Evolutionary conservation across 192 early-diverging fungal species (phyloP).

Genomic region (Geosiphon pyriformis): DNA sequence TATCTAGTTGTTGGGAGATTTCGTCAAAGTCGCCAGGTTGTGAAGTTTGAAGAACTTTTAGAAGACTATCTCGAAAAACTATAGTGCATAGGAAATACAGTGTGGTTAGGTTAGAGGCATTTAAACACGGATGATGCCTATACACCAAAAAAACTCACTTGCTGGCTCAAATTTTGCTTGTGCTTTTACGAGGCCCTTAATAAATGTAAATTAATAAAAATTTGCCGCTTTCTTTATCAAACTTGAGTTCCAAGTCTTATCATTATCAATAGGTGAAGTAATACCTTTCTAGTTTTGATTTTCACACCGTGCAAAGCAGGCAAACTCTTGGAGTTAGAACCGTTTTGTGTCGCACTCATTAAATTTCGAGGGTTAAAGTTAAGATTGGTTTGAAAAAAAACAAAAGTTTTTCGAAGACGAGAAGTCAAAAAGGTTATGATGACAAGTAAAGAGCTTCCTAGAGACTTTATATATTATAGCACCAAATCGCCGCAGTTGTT

Average conservation of each 20-base stretch:
- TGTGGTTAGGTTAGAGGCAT: too few relatives aligned
- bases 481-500: too few relatives aligned
- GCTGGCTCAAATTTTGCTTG: constrained; percentile 60
- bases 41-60: constrained; percentile 41
- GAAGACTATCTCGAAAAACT: constrained; percentile 59
- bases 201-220: constrained; percentile 8
- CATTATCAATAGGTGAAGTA: too few relatives aligned
- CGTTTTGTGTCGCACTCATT: constrained; percentile 46
- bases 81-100: constrained; percentile 4
- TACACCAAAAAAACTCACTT: constrained; percentile 36
- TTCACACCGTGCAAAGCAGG: constrained; percentile 64
- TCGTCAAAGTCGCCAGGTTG: constrained; percentile 63
- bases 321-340: constrained; percentile 30
- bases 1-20: constrained; percentile 71
- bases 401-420: neutral
- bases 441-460: too few relatives aligned
- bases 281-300: constrained; percentile 66
- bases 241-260: too few relatives aligned
- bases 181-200: constrained; percentile 58
- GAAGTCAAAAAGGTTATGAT: constrained; percentile 18
- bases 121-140: too few relatives aligned
- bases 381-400: neutral
- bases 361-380: constrained; percentile 9
- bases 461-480: too few relatives aligned
- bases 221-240: too few relatives aligned